Base-by-base conservation (phyloP, 768 basidiomycete species). In the Panaeolus papilionaceus region DNA sequence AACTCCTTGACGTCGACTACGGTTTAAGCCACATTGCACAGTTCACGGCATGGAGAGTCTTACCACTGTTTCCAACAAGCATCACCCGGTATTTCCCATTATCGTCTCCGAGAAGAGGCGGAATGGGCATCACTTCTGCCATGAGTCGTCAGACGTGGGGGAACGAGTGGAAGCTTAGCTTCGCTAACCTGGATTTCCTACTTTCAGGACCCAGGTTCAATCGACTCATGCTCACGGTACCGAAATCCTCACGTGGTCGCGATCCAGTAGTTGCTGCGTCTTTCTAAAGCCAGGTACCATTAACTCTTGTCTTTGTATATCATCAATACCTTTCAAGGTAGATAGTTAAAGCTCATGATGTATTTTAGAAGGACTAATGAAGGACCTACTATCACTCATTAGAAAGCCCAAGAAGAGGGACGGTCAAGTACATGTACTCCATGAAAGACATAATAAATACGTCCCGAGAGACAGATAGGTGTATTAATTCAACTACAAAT, bases 41-140 rank as follows among this genome's bases (percentile, higher is more conserved):
- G 11, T 20, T 33, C 64, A 61, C 49, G 2, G 33, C 33, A 49
- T 40, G 28, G 18, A 4, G 23, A 38, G 3, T 12, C 38, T 58
- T 42, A 66, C 65, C 65, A 38, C 65, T 66, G 38, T 66, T 66
- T 20, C 65, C 65, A 5, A 66, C 20, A 14, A 66, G 5, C 5
- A 58, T 38, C 9, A 66, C 39, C 10, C 65, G 65, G 26, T 39
- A 66, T 38, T 47, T 39, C 11, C 65, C 65, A 3, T 66, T 38
- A 10, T 26, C 28, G 26, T 66, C 65, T 23, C 65, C 65, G 0
- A 66, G 39, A 42, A 66, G 65, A 40, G 65, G 38, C n/a, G 65
- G 65, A 18, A 38, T 3, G 18, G 40, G 40, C 10, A 33, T 58
- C 14, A 1, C 14, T 37, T 58, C 38, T 63, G 62, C 62, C 37